phyloP scores from a whole-genome alignment of 1,139 yeast genomes.

The Groenewaldozyma auringiensis region DNA sequence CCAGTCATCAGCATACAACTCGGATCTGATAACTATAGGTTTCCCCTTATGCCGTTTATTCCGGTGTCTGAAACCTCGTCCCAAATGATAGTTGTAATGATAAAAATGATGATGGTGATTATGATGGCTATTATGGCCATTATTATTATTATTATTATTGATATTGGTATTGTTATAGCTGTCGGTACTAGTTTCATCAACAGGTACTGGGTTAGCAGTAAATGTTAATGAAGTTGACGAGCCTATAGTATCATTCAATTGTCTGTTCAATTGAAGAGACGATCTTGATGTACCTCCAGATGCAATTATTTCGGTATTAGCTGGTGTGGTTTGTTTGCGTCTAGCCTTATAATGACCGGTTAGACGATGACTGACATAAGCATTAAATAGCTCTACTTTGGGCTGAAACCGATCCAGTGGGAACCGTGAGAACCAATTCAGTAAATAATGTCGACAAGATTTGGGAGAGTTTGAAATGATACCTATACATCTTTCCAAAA shows the following conservation, averaged over 20 bases:
- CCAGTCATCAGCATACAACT: conserved; percentile 77
- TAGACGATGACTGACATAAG: conserved; percentile 33
- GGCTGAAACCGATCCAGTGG: conserved; percentile 23
- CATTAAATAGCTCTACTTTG: conserved; percentile 32
- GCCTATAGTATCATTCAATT: conserved; percentile 2
- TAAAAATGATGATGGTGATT: not conserved
- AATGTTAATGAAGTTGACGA: conserved; percentile 1
- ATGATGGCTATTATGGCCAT: not conserved
- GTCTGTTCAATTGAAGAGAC: not conserved
- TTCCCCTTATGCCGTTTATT: conserved; percentile 5
- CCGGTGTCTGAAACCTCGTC: not conserved
- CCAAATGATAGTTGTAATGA: not conserved
- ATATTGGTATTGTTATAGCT: not conserved
- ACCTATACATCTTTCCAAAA: conserved; percentile 60
- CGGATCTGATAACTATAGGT: conserved; percentile 33
- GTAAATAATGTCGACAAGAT: conserved; percentile 39
- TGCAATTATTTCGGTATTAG: not conserved
- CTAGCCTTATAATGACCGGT: conserved; percentile 16
- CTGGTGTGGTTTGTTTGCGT: not conserved
- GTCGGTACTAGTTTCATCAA: not conserved
- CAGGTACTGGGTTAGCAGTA: not conserved
- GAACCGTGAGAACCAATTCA: conserved; percentile 50
- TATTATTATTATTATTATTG: not conserved
- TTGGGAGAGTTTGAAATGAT: conserved; percentile 47
- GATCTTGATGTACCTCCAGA: not conserved